Conservation (phyloP, 2,329 filamentous ascomycete genomes). For the Fusarium proliferatum region DNA sequence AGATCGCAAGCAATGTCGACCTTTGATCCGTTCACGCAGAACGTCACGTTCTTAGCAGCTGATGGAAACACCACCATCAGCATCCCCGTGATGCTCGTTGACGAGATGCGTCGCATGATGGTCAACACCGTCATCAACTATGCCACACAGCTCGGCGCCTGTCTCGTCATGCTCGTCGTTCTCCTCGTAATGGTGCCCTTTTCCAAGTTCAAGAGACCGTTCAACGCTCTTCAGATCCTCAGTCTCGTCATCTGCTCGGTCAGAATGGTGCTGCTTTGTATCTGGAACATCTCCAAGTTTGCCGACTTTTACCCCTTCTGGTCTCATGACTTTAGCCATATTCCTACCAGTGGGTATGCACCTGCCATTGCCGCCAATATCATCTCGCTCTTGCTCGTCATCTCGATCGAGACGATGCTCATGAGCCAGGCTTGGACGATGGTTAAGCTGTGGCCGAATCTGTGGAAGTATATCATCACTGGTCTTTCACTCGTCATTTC, state of each 20-base stretch:
- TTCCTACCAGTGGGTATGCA: slow-evolving; percentile 54
- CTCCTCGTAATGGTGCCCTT: slow-evolving; percentile 74
- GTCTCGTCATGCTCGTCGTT: slow-evolving; percentile 71
- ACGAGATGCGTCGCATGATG: slow-evolving; percentile 48
- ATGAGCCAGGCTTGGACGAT: slow-evolving; percentile 65
- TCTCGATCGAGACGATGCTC: slow-evolving; percentile 60
- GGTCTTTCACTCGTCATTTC: slow-evolving; percentile 51
- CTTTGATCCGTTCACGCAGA: slow-evolving; percentile 53
- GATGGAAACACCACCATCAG: slow-evolving; percentile 48
- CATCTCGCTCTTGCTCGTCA: slow-evolving; percentile 57
- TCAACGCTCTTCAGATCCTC: slow-evolving; percentile 73
- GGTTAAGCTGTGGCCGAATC: slow-evolving; percentile 59
- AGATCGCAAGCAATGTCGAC: slow-evolving; percentile 38
- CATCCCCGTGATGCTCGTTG: slow-evolving; percentile 49
- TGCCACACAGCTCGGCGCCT: slow-evolving; percentile 76
- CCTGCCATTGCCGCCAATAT: slow-evolving; percentile 54
- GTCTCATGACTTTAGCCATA: slow-evolving; percentile 62
- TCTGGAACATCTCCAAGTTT: slow-evolving; percentile 71
- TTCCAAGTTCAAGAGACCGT: slow-evolving; percentile 70
- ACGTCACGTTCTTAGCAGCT: slow-evolving; percentile 49
- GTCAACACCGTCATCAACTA: slow-evolving; percentile 68
- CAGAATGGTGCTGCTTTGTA: slow-evolving; percentile 66
- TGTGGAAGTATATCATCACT: slow-evolving; percentile 48
- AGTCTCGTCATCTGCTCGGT: slow-evolving; percentile 70
- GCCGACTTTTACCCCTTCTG: slow-evolving; percentile 71